Conservation (phyloP, 176 grass and related monocot genomes). For the Rhynchospora tenuis region DNA sequence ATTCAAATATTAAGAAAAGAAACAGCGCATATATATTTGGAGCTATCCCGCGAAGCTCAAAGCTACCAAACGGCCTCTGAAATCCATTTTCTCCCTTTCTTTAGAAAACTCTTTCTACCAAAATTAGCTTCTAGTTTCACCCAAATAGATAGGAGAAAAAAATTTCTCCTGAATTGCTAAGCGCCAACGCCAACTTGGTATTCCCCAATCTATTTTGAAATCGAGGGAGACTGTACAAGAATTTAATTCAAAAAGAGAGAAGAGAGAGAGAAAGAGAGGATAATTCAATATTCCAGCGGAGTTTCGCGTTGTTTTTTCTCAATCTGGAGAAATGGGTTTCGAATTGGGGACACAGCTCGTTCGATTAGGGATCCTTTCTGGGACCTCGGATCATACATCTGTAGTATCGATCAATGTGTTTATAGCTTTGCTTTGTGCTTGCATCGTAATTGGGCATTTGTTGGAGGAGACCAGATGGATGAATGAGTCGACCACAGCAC, state of each 20-base stretch:
- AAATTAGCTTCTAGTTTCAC: slow-evolving; percentile 9
- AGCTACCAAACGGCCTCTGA: neutral
- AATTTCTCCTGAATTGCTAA: neutral
- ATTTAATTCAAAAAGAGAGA: neutral
- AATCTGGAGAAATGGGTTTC: slow-evolving; percentile 41
- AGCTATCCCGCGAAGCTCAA: slow-evolving; percentile 24
- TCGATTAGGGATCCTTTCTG: slow-evolving; percentile 40
- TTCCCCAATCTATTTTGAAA: neutral
- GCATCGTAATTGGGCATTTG: slow-evolving; percentile 94
- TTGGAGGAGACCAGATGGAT: slow-evolving; percentile 92
- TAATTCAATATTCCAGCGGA: neutral
- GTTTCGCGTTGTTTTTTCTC: neutral
- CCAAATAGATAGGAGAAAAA: neutral
- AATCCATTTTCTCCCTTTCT: slow-evolving; percentile 14
- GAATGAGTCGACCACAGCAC: slow-evolving; percentile 91
- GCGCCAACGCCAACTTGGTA: neutral
- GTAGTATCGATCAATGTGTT: slow-evolving; percentile 96
- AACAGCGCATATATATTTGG: slow-evolving; percentile 27
- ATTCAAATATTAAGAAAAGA: neutral
- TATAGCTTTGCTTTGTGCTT: slow-evolving; percentile 67
- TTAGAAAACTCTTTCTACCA: neutral
- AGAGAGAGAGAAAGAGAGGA: neutral
- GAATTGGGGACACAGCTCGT: slow-evolving; percentile 40
- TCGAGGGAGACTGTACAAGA: neutral
- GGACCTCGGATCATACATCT: slow-evolving; percentile 73